These are phyloP conservation scores for Talaromyces trachyspermus DNA, from an alignment of 495 filamentous ascomycete species.

Conservation along the genomic window DNA sequence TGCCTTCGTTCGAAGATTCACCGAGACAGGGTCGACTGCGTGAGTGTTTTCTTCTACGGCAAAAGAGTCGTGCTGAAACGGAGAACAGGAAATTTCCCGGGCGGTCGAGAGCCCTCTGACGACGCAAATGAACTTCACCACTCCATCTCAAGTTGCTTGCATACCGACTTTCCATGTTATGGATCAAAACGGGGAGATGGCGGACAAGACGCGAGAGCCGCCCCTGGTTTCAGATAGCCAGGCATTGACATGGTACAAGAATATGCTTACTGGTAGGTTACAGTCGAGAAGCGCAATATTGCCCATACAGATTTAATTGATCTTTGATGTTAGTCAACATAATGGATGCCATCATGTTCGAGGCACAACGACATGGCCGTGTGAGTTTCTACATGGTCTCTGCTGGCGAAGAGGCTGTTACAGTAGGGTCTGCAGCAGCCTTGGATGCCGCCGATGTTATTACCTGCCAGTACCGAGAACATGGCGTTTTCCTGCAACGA, in stretches of 20 bases:
- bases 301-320: conserved; percentile 25
- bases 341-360: conserved; percentile 91
- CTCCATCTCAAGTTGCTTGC: conserved; percentile 54
- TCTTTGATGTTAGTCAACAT: conserved; percentile 54
- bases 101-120: too few relatives aligned
- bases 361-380: conserved; percentile 74
- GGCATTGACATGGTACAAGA: conserved; percentile 54
- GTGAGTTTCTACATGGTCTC: conserved; percentile 96
- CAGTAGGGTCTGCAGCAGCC: conserved; percentile 77
- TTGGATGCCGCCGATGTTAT: conserved; percentile 74
- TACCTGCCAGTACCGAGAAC: conserved; percentile 91
- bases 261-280: conserved; percentile 65
- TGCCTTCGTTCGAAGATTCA: too few relatives aligned
- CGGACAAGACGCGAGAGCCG: conserved; percentile 55
- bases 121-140: conserved; percentile 63
- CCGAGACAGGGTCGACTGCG: too few relatives aligned
- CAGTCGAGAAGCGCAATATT: too few relatives aligned
- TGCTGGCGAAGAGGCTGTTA: conserved; percentile 91
- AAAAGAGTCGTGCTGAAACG: too few relatives aligned
- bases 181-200: conserved; percentile 69
- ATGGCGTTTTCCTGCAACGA: conserved; percentile 80
- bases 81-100: too few relatives aligned
- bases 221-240: conserved; percentile 64
- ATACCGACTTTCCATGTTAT: conserved; percentile 82
- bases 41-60: too few relatives aligned